phyloP scores from a whole-genome alignment of 345 rosid species.

The Draba incana region DNA sequence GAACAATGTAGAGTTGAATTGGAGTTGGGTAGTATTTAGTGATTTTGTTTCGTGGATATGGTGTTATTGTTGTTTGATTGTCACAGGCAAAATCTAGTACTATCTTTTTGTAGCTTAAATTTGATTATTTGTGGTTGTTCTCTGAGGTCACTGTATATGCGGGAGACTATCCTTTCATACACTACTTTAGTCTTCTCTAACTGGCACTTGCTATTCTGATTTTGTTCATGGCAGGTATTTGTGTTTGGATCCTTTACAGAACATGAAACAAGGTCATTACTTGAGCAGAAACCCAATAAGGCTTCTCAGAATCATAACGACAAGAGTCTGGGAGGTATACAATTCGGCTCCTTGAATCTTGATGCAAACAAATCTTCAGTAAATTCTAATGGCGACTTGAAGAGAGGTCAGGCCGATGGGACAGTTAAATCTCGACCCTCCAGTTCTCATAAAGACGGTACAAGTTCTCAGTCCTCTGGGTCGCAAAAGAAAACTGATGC shows the following conservation, averaged over 20 bases:
- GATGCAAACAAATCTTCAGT: constrained; percentile 48
- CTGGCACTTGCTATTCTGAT: constrained; percentile 17
- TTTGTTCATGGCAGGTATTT: constrained; percentile 48
- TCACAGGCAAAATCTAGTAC: background rate
- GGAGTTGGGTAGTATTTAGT: background rate
- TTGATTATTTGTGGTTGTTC: background rate
- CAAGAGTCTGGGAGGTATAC: constrained; percentile 50
- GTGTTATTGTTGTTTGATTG: constrained; percentile 4
- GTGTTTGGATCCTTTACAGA: constrained; percentile 93
- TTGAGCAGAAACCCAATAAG: constrained; percentile 42
- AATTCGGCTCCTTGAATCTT: constrained; percentile 57
- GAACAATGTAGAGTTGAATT: constrained; percentile 14
- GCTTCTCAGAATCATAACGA: constrained; percentile 49
- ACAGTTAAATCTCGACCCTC: constrained; percentile 44
- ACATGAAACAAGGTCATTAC: constrained; percentile 73
- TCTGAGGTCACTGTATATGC: constrained; percentile 1
- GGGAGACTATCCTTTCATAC: constrained; percentile 4
- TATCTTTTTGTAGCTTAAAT: background rate
- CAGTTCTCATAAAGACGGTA: constrained; percentile 41
- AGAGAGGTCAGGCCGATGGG: constrained; percentile 43
- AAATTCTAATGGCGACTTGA: constrained; percentile 45
- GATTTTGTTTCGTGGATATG: constrained; percentile 5
- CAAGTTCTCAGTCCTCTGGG: background rate
- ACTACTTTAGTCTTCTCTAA: background rate
- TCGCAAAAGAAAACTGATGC: constrained; percentile 29